Evolutionary conservation across 139 green algal species (phyloP), one percentile per base, ranked within the genome.

Genomic region (Spirogloea muscicola): DNA sequence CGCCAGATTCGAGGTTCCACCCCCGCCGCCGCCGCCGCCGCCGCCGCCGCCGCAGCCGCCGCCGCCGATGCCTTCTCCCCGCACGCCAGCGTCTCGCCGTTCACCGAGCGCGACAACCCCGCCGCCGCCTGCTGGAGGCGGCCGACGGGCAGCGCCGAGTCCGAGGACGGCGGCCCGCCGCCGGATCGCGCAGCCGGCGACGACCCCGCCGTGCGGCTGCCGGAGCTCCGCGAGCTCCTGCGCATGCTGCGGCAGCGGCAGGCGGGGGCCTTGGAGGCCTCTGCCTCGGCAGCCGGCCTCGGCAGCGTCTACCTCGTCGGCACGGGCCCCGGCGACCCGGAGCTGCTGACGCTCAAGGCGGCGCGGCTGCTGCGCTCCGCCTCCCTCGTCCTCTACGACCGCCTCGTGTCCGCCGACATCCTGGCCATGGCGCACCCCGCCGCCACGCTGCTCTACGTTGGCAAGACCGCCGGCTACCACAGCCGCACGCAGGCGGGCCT

Each of bases 371-470:
- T 98, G 87, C 85, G 91, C 44, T 86, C 76, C 0, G 93, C 91
- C 13, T 90, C 97, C 76, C 90, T 98, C 1, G 89, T 97, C n/a
- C 80, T 98, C 3, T 97, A 97, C 72, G 94, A 98, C 82, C 85
- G 88, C 34, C 82, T 96, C 6, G 88, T 96, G 5, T 91, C 31
- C 36, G 36, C 6, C 3, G 9, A 3, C 5, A 9, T 51, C 3
- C 37, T 51, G 5, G 37, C 4, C 16, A 16, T 52, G 5, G 25
- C 37, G 7, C 59, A 38, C 9, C 59, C 36, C 2, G 16, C 18
- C 18, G 10, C 4, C 3, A 21, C 3, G 5, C 6, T 6, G 27
- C n/a, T 38, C 9, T 25, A 3, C 34, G 59, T 64, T 5, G 57
- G 57, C 27, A 64, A 64, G 88, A 78, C 94, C 59, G 58, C 68